These are phyloP conservation scores for Phytophthora citricola DNA, from an alignment of 352 stramenopile genomes.

Conservation along the genomic window DNA sequence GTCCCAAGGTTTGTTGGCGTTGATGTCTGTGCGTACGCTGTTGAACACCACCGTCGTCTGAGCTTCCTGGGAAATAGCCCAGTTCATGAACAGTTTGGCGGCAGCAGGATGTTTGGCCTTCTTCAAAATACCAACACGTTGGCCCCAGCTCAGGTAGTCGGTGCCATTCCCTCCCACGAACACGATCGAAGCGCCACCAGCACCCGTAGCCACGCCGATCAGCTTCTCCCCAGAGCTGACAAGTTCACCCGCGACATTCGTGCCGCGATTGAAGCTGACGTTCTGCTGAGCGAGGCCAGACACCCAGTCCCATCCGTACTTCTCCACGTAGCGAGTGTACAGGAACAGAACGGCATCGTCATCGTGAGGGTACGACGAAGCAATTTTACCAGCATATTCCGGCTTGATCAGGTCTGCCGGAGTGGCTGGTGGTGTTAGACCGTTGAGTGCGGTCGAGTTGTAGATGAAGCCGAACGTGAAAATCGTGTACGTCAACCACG, in stretches of 20 bases:
- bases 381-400: constrained; percentile 42
- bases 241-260: constrained; percentile 30
- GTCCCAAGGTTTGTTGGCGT: constrained; percentile 37
- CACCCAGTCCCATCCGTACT: constrained; percentile 66
- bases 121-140: constrained; percentile 37
- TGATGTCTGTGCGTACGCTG: constrained; percentile 53
- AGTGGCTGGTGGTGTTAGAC: constrained; percentile 16
- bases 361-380: constrained; percentile 58
- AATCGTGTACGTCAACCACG: constrained; percentile 46
- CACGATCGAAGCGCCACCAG: constrained; percentile 7
- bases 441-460: constrained; percentile 34
- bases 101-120: constrained; percentile 56
- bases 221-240: constrained; percentile 36
- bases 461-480: constrained; percentile 52
- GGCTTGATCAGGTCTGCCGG: constrained; percentile 43
- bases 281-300: constrained; percentile 34
- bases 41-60: constrained; percentile 28
- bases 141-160: constrained; percentile 50
- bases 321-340: constrained; percentile 52
- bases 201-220: constrained; percentile 23
- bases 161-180: constrained; percentile 35
- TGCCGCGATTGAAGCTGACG: constrained; percentile 43
- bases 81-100: constrained; percentile 68
- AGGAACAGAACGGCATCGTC: constrained; percentile 65
- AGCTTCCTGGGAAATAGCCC: constrained; percentile 43